A percentile compares a stretch with the other conserved stretches of the same genome.
These are phyloP conservation scores for Trichophyton benhamiae DNA, from an alignment of 2,329 filamentous ascomycete species.

Conservation along the genomic window DNA sequence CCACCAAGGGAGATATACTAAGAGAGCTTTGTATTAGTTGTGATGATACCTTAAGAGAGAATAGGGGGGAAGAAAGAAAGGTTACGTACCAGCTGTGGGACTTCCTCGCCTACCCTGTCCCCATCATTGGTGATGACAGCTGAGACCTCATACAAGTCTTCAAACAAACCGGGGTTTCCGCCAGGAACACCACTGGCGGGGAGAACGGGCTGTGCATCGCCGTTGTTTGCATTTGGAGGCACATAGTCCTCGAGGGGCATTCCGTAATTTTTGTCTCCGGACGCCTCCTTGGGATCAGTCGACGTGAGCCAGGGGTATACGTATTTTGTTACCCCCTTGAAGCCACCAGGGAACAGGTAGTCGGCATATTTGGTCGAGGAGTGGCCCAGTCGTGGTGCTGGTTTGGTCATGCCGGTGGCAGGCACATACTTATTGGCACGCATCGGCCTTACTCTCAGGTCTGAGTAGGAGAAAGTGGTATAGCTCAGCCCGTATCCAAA, in stretches of 20 bases:
- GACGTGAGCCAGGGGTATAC: slow-evolving; percentile 55
- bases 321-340: slow-evolving; percentile 41
- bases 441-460: slow-evolving; percentile 39
- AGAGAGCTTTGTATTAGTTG: neutral
- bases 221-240: slow-evolving; percentile 40
- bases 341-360: slow-evolving; percentile 44
- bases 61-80: slow-evolving; percentile 7
- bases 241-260: slow-evolving; percentile 38
- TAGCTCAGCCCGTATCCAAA: slow-evolving; percentile 50
- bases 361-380: slow-evolving; percentile 37
- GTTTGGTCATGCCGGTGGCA: slow-evolving; percentile 39
- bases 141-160: slow-evolving; percentile 38
- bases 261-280: slow-evolving; percentile 44
- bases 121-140: slow-evolving; percentile 43
- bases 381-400: slow-evolving; percentile 43
- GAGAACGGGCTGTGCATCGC: slow-evolving; percentile 43
- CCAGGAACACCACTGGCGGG: slow-evolving; percentile 47
- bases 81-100: slow-evolving; percentile 37
- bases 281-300: slow-evolving; percentile 42
- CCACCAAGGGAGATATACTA: slow-evolving; percentile 69
- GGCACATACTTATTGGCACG: slow-evolving; percentile 40
- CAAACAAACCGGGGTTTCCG: slow-evolving; percentile 46
- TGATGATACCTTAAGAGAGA: neutral
- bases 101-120: slow-evolving; percentile 37
- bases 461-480: slow-evolving; percentile 46